Evolutionary conservation across 306 rosid species (phyloP), one percentile per base, ranked within the genome.

Genomic region (Cicer pinnatifidum): DNA sequence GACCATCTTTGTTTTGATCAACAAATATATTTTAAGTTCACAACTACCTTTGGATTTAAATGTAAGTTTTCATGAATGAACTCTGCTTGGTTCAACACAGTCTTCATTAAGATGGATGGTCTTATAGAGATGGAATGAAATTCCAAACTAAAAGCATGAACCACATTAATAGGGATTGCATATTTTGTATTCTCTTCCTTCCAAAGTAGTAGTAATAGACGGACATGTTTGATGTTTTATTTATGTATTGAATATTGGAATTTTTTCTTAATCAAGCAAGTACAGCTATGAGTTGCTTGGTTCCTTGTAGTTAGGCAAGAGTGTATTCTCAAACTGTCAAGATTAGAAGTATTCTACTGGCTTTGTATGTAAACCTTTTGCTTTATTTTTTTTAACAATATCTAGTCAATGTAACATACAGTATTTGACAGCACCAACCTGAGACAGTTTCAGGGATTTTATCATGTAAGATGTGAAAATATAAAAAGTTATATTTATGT

Each of bases 381-480:
- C 67, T 13, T 64, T 47, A 17, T 71, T 76, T 71, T 37, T 47
- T 37, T 47, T 46, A 38, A 46, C 72, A 47, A 17, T 44, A 16
- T 57, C 9, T 57, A 33, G 35, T 66, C 67, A 77, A 63, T 67
- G 3, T 9, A 70, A 67, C 51, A 9, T 41, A 10, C 12, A 35
- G 23, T 57, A 61, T 60, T 53, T 6, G 51, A 7, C 13, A 38
- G 23, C 58, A 33, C 12, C 43, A 62, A 19, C 39, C 28, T 59
- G 71, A 16, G 44, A 19, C 4, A 60, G 46, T 58, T 58, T 50
- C 46, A 58, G 50, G 68, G 58, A 82, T 66, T 71, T 41, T 58
- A 59, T 58, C 59, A 58, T 65, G 33, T 77, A 40, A 48, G 71
- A 39, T 66, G 67, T 17, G 67, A 58, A 66, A 75, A 50, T 19